A percentile compares a stretch with the other conserved stretches of the same genome.
These are phyloP conservation scores for Serendipita sp. DNA, from an alignment of 1,284 basidiomycete species.

Conservation along the genomic window DNA sequence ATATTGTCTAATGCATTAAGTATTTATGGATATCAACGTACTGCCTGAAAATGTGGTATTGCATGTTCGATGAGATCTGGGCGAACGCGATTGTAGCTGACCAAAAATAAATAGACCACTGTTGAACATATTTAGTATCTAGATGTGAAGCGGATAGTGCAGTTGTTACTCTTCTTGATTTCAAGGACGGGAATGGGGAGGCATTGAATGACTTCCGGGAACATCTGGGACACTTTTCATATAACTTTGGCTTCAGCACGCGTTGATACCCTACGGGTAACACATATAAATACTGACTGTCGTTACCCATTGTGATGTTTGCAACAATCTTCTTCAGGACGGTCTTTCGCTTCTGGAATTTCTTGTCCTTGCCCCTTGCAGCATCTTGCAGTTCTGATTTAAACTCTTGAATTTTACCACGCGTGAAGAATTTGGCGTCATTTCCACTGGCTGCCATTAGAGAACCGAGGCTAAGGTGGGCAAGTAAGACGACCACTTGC, in stretches of 20 bases:
- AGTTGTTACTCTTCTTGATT: slow-evolving; percentile 87
- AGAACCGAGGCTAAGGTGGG: not conserved
- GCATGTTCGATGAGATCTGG: slow-evolving; percentile 80
- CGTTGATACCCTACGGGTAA: not conserved
- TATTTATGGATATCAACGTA: slow-evolving; percentile 20
- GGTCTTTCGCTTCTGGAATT: slow-evolving; percentile 77
- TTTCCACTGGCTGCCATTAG: slow-evolving; percentile 33
- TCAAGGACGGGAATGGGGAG: slow-evolving; percentile 81
- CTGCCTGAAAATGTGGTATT: slow-evolving; percentile 81
- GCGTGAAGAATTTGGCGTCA: slow-evolving; percentile 80
- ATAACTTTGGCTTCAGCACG: not conserved
- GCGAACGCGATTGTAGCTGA: slow-evolving; percentile 81
- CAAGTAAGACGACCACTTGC: not conserved
- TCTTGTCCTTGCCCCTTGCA: slow-evolving; percentile 81
- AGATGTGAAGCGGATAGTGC: not conserved
- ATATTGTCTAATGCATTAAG: not conserved
- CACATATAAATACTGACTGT: slow-evolving; percentile 47
- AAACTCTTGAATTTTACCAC: slow-evolving; percentile 87
- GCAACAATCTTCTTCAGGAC: slow-evolving; percentile 92
- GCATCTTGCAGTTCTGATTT: slow-evolving; percentile 79
- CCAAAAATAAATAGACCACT: slow-evolving; percentile 90
- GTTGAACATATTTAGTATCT: slow-evolving; percentile 12
- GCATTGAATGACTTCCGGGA: slow-evolving; percentile 80
- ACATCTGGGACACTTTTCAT: slow-evolving; percentile 75
- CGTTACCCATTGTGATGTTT: slow-evolving; percentile 92